Evolutionary conservation across 805 yeast genomes (phyloP), one percentile per base, ranked within the genome.

Genomic region (Kodamaea sagamina): DNA sequence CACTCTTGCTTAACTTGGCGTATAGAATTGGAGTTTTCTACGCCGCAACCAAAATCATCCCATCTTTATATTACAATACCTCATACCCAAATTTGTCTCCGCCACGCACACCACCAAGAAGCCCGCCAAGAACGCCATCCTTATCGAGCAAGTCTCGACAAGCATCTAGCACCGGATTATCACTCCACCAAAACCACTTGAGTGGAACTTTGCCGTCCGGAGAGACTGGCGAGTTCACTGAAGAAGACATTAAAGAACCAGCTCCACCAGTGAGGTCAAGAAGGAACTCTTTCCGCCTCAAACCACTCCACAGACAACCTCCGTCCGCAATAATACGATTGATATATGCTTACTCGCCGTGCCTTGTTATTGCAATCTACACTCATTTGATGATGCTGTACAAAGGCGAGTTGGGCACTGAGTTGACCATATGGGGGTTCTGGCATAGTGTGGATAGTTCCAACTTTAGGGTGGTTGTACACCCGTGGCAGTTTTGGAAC

Each of bases 401-500:
- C 57, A 81, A 84, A 40, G 88, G 89, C 40, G 84, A 82, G 57
- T 68, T 86, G 44, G 86, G 83, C 36, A 71, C 78, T 11, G 84
- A 84, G 45, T 61, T 82, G 39, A 72, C 74, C 50, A 55, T 82
- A 16, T 81, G 85, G 85, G 79, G 79, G 3, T 69, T 77, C 60
- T 73, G 78, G 78, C 52, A 48, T 18, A 51, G 44, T 29, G 52
- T 49, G 6, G 29, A 39, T 16, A 36, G 41, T 9, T 32, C 46
- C 32, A 56, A 62, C 36, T 51, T 61, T 28, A 47, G 49, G 13
- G 52, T 65, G 10, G 53, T 61, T 4, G 74, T 77, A 19, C 81
- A 82, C 59, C 84, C 96, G n/a, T 86, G 95, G 88, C 89, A 89
- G 55, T 86, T 93, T 60, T 92, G 99, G 98, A 88, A 90, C 55